Conservation (phyloP, 371 early-diverging fungal species). For the Cladochytrium tenue region DNA sequence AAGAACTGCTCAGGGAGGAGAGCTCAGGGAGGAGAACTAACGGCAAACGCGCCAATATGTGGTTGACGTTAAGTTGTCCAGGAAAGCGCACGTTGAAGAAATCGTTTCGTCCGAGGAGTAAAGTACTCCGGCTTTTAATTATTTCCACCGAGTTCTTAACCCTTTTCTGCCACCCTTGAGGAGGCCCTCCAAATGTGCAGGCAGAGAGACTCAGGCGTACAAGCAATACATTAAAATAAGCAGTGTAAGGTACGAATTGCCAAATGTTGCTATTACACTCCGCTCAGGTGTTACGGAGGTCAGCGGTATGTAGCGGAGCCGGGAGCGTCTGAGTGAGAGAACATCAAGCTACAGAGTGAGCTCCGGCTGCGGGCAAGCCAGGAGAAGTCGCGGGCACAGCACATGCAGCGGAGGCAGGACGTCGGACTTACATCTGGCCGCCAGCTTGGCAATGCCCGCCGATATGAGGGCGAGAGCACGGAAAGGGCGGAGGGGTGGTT, state of each 20-base stretch:
- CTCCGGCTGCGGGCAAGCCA: neutral
- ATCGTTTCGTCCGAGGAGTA: conserved; percentile 14
- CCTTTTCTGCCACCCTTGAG: neutral
- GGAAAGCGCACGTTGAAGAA: conserved; percentile 19
- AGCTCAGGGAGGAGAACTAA: conserved; percentile 3
- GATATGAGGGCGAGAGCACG: no score
- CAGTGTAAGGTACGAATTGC: neutral
- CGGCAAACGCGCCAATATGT: neutral
- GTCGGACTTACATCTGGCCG: no score
- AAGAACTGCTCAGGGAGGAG: conserved; percentile 21
- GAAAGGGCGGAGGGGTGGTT: no score
- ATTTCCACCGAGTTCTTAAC: neutral
- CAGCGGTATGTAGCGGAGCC: neutral
- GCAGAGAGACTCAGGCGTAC: neutral
- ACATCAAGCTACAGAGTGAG: neutral
- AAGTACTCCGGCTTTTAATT: neutral
- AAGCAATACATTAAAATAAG: neutral
- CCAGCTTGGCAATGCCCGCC: no score
- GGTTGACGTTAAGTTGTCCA: conserved; percentile 3
- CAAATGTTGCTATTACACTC: neutral
- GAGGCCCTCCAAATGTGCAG: neutral
- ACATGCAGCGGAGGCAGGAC: neutral
- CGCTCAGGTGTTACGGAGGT: neutral
- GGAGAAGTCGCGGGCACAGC: neutral
- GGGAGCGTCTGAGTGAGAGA: neutral